Evolutionary conservation across 179 eudicot genomes (phyloP).

Genomic region (Heliamphora ciliata): DNA sequence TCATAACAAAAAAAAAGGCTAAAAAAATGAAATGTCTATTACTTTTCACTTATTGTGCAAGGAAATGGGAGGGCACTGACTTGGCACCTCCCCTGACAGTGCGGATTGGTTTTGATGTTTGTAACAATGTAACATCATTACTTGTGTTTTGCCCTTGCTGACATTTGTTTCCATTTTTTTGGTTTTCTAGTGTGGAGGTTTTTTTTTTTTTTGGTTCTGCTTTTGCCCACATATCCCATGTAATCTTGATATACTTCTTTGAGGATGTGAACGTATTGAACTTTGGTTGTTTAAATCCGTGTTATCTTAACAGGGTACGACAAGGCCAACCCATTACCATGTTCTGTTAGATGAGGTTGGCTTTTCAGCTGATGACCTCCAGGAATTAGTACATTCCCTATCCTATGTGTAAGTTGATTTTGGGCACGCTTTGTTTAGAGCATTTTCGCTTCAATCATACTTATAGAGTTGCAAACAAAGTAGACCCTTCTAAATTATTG

Average conservation of each 20-base stretch:
- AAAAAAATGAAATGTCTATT: too few relatives aligned
- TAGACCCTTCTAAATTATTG: background rate
- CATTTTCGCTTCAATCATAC: background rate
- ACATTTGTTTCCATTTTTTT: background rate
- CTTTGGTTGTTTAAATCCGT: background rate
- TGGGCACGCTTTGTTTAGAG: background rate
- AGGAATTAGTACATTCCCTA: conserved; percentile 48
- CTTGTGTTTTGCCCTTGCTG: too few relatives aligned
- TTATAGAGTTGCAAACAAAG: background rate
- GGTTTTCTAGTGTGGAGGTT: too few relatives aligned
- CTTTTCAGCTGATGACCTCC: conserved; percentile 52
- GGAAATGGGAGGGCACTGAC: too few relatives aligned
- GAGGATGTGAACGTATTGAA: background rate
- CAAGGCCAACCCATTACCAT: conserved; percentile 70
- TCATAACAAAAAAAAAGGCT: too few relatives aligned
- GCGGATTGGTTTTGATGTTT: too few relatives aligned
- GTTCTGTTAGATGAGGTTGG: conserved; percentile 47
- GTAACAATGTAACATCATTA: too few relatives aligned
- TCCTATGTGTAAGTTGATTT: conserved; percentile 58
- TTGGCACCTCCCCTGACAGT: too few relatives aligned
- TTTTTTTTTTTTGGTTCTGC: too few relatives aligned
- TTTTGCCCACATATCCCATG: background rate
- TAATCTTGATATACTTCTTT: background rate
- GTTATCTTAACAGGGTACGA: conserved; percentile 41
- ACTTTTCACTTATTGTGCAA: too few relatives aligned